Conservation (phyloP, 2,329 filamentous ascomycete genomes). For the Bipolaris cookei region DNA sequence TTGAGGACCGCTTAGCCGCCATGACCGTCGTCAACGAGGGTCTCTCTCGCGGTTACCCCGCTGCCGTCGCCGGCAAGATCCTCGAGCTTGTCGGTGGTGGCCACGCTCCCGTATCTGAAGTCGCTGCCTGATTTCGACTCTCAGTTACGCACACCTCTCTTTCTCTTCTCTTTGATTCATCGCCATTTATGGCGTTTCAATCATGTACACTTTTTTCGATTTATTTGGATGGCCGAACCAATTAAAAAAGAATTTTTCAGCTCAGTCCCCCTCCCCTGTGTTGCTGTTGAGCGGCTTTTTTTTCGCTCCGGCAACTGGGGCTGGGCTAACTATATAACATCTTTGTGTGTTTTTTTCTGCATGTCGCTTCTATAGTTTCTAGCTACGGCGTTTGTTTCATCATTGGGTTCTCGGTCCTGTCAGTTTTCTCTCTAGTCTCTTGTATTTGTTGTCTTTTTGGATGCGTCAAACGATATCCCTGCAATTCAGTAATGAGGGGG, state of each 20-base stretch:
- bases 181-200: constrained; percentile 9
- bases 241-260: constrained; percentile 9
- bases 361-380: constrained; percentile 25
- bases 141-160: neutral
- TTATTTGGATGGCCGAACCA: constrained; percentile 29
- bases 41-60: constrained; percentile 85
- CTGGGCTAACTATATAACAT: constrained; percentile 22
- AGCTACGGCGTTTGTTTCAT: constrained; percentile 35
- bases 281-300: constrained; percentile 8
- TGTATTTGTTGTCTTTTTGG: neutral
- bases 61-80: constrained; percentile 91
- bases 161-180: constrained; percentile 16
- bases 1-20: constrained; percentile 78
- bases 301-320: constrained; percentile 19
- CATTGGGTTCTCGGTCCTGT: constrained; percentile 3
- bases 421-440: neutral
- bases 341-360: constrained; percentile 11
- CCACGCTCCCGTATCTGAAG: constrained; percentile 30
- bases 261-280: constrained; percentile 23
- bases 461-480: constrained; percentile 11
- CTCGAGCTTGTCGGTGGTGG: constrained; percentile 74
- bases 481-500: constrained; percentile 8
- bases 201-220: constrained; percentile 16
- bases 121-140: constrained; percentile 18
- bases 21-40: constrained; percentile 86